Base-by-base conservation (phyloP, 78 protist species). In the Diacronema lutheri region DNA sequence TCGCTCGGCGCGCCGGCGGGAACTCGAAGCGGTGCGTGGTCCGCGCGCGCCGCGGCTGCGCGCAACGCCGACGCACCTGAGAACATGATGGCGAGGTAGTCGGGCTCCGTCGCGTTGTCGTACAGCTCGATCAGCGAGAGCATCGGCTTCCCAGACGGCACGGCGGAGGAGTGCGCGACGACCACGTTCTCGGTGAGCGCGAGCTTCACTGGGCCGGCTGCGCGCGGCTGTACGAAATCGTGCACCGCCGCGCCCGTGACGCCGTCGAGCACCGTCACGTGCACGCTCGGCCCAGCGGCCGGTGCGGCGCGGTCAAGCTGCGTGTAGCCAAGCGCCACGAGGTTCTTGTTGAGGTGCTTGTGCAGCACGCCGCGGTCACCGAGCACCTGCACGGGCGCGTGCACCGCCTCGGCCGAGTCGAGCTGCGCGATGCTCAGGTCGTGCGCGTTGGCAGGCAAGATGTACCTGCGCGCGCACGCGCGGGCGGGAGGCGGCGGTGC, bases 341-440 rank as follows among this genome's bases (percentile, higher is more conserved):
- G 20, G 55, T 57, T 40, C 25, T 56, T 44, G 66, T 50, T 82
- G 78, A 82, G 23, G 66, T 62, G 44, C 78, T 82, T 82, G 86
- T 82, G 60, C 41, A 66, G 78, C 37, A 82, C 86, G 5, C 11
- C 0, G 38, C 86, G 86, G 55, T 82, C 86, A 57, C 79, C 79
- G 31, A 58, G 57, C n/a, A 61, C 60, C 57, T 79, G 79, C 14
- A 58, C 76, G 33, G 72, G 41, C 5, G 77, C 14, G 77, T 31
- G 37, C 20, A 58, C 61, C 61, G 62, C 76, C 55, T 38, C 76
- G 38, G 50, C 50, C 50, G 50, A 44, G 50, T 44, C 50, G 50
- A 44, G 50, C 50, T 3, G 3, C 16, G 16, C 3, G 50, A 44
- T 31, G 40, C 58, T 21, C 19, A 6, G 78, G 29, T 7, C 78